Base-by-base conservation (phyloP, 2,329 filamentous ascomycete species). In the Venturia pyrina region DNA sequence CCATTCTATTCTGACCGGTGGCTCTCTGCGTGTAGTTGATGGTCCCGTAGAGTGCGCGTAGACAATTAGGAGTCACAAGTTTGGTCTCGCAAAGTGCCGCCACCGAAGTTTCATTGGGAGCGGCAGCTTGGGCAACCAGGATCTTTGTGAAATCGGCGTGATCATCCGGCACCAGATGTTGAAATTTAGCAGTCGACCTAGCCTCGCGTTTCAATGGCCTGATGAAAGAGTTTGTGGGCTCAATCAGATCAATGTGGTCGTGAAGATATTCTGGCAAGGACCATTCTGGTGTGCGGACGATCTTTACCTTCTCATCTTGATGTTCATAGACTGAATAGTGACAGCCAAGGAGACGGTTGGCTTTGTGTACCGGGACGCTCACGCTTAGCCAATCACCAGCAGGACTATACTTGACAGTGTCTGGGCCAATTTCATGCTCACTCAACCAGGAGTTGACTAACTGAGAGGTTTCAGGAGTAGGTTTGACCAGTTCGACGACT, bases 201-300 rank as follows among this genome's bases (percentile, higher is more conserved):
- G 69, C 60, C 62, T 67, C 67, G 62, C 65, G 56, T 72, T 70
- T 48, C 73, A 72, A 19, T 69, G 46, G 71, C 67, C 40, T 69
- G 72, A 84, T 82, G 76, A 87, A 87, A 0, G 83, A 83, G 62
- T 80, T 86, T 1, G 84, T 87, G 1, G 85, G 85, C 71, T 87
- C 83, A 34, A 87, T 81, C 15, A 82, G 80, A 70, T 86, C 83
- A 67, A 87, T 81, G 70, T 85, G 83, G 62, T 79, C 77, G 70
- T 86, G 83, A 4, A 87, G 77, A 70, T 86, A 81, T 44, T 70
- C 71, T n/a, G 85, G 84, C 5, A 87, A 78, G 57, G 83, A 86
- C 84, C 84, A 87, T 53, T 78, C 74, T 1, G 81, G 80, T 0
- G 85, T 79, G 56, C 85, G 80, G 11, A 59, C 32, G 15, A 82